Evolutionary conservation across 164 flowering plant species (phyloP).

Genomic region (Hamamelis virginiana): DNA sequence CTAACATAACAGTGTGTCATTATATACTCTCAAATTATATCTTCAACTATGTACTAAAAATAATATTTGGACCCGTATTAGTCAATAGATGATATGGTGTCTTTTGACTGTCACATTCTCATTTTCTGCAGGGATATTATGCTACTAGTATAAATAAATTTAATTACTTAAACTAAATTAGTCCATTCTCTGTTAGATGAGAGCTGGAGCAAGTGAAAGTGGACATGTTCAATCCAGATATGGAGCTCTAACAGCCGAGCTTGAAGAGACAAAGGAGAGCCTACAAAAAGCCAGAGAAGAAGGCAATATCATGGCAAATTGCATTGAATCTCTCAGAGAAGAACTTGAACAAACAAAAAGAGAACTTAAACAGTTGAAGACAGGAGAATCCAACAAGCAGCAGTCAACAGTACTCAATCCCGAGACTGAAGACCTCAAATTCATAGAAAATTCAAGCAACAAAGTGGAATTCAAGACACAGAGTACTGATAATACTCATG

Average conservation of each 20-base stretch:
- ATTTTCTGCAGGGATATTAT: no score
- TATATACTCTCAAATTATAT: no score
- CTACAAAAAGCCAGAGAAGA: conserved; percentile 43
- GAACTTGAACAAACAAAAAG: conserved; percentile 42
- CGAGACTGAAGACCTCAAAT: conserved; percentile 45
- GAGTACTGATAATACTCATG: neutral
- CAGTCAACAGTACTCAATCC: conserved; percentile 23
- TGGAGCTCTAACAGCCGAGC: conserved; percentile 32
- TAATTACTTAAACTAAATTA: no score
- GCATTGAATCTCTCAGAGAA: conserved; percentile 30
- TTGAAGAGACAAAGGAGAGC: conserved; percentile 44
- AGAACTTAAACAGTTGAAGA: conserved; percentile 34
- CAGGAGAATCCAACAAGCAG: conserved; percentile 10
- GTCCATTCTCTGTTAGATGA: conserved; percentile 5
- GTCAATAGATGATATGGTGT: no score
- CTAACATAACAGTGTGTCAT: no score
- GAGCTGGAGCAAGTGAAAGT: conserved; percentile 9
- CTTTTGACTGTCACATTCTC: no score
- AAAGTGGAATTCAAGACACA: neutral
- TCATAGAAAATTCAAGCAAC: conserved; percentile 27
- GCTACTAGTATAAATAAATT: no score
- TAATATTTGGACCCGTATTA: no score
- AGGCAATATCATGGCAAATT: conserved; percentile 21
- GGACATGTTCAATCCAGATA: conserved; percentile 14
- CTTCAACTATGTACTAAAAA: no score